These are phyloP conservation scores for Vitis hybrid DNA, from an alignment of 177 flowering plant genomes.

Conservation along the genomic window DNA sequence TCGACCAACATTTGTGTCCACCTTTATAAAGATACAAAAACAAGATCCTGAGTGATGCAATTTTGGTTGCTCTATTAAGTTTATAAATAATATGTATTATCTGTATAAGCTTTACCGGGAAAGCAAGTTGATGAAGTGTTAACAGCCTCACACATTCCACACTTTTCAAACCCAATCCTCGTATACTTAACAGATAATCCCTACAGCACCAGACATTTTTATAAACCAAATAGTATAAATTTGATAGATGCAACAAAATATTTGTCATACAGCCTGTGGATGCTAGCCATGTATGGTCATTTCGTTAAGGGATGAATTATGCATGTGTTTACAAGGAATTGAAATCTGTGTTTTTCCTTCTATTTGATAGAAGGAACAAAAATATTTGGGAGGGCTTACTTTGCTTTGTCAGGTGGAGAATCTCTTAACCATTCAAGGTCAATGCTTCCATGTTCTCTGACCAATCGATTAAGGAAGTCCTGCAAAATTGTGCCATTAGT, in stretches of 20 bases:
- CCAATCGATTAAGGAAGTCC: constrained; percentile 59
- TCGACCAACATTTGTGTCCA: constrained; percentile 95
- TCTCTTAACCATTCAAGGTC: constrained; percentile 81
- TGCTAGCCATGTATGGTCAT: too few species aligned
- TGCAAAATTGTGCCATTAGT: constrained; percentile 24
- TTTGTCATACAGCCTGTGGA: neutral
- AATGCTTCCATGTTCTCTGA: constrained; percentile 59
- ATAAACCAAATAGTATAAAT: too few species aligned
- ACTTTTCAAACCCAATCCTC: constrained; percentile 93
- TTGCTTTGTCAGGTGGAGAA: constrained; percentile 65
- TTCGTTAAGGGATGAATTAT: too few species aligned
- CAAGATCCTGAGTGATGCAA: neutral
- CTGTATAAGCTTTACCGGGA: constrained; percentile 64
- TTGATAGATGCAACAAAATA: neutral
- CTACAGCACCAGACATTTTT: constrained; percentile 31
- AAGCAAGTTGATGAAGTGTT: constrained; percentile 84
- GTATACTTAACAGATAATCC: constrained; percentile 74
- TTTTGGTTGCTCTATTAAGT: neutral
- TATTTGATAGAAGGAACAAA: neutral
- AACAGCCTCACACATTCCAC: constrained; percentile 92
- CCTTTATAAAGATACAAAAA: constrained; percentile 41
- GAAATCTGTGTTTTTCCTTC: too few species aligned
- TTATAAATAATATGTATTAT: neutral
- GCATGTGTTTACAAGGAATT: neutral
- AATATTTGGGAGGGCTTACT: constrained; percentile 37